These are phyloP conservation scores for Tilletia walkeri DNA, from an alignment of 1,284 basidiomycete species.

Conservation along the genomic window DNA sequence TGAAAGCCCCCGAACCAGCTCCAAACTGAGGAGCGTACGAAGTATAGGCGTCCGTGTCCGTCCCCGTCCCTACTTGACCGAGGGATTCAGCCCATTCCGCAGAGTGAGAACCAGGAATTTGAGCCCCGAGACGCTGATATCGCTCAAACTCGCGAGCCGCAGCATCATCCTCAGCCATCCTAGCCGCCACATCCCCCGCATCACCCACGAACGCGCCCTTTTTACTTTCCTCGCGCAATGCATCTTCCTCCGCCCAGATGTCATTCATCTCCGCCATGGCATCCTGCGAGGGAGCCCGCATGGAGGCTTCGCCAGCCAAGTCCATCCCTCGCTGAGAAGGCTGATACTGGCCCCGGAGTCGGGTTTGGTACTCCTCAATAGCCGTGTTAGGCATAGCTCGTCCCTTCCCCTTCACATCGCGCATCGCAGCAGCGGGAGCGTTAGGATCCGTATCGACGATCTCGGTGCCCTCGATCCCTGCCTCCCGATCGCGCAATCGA, in stretches of 20 bases:
- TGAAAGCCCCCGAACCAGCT: neutral
- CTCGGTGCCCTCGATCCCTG: slow-evolving; percentile 78
- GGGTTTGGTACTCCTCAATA: slow-evolving; percentile 15
- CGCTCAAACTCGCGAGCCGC: slow-evolving; percentile 43
- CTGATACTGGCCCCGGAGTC: slow-evolving; percentile 1
- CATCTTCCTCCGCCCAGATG: slow-evolving; percentile 53
- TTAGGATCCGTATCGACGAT: slow-evolving; percentile 62
- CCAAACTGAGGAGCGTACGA: neutral
- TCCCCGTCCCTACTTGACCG: neutral
- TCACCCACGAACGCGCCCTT: slow-evolving; percentile 44
- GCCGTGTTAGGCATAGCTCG: slow-evolving; percentile 17
- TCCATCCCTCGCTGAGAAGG: slow-evolving; percentile 7
- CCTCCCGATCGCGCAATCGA: slow-evolving; percentile 75
- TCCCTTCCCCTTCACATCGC: slow-evolving; percentile 40
- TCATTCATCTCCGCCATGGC: slow-evolving; percentile 26
- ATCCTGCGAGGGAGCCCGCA: neutral
- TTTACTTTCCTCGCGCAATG: slow-evolving; percentile 25
- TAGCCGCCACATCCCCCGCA: slow-evolving; percentile 40
- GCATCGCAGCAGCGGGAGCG: neutral
- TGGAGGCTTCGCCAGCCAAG: neutral
- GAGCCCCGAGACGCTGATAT: slow-evolving; percentile 39
- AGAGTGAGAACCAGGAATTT: slow-evolving; percentile 33
- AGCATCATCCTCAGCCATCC: slow-evolving; percentile 49
- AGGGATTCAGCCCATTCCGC: neutral
- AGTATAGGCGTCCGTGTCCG: neutral